Evolutionary conservation across 106 monocot species (phyloP).

Genomic region (Agapanthus africanus): DNA sequence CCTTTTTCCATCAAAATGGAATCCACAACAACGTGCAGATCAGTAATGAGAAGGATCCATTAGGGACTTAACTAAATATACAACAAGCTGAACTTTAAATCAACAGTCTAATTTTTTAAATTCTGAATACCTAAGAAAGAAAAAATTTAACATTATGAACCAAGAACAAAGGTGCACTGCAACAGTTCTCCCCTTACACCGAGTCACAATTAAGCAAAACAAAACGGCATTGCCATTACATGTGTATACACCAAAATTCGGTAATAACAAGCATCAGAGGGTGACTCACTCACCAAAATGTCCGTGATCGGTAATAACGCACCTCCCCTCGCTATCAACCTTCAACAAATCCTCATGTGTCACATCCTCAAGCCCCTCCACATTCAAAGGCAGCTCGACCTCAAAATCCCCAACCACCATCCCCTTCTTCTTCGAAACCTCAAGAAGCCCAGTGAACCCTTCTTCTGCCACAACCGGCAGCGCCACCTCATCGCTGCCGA

Average conservation of each 20-base stretch:
- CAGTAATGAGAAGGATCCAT: not conserved
- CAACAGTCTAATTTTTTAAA: too few relatives aligned
- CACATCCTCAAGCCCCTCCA: conserved; percentile 49
- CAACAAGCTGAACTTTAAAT: not conserved
- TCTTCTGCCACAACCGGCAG: conserved; percentile 86
- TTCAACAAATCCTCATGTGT: conserved; percentile 61
- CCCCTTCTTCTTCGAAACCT: conserved; percentile 30
- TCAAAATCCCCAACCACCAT: conserved; percentile 18
- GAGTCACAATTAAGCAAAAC: too few relatives aligned
- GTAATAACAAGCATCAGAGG: not conserved
- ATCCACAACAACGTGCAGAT: not conserved
- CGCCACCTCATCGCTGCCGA: conserved; percentile 72
- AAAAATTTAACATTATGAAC: not conserved
- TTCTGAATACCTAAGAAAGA: too few relatives aligned
- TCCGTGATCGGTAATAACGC: conserved; percentile 92
- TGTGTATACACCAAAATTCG: not conserved
- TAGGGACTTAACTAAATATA: not conserved
- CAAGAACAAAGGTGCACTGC: too few relatives aligned
- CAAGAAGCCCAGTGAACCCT: conserved; percentile 81
- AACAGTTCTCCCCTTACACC: too few relatives aligned
- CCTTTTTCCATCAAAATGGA: not conserved
- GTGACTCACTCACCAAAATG: conserved; percentile 81
- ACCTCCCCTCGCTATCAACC: conserved; percentile 83
- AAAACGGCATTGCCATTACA: too few relatives aligned
- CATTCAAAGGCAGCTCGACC: conserved; percentile 24